phyloP scores from a whole-genome alignment of 768 basidiomycete genomes.

The Lactarius trivialis region DNA sequence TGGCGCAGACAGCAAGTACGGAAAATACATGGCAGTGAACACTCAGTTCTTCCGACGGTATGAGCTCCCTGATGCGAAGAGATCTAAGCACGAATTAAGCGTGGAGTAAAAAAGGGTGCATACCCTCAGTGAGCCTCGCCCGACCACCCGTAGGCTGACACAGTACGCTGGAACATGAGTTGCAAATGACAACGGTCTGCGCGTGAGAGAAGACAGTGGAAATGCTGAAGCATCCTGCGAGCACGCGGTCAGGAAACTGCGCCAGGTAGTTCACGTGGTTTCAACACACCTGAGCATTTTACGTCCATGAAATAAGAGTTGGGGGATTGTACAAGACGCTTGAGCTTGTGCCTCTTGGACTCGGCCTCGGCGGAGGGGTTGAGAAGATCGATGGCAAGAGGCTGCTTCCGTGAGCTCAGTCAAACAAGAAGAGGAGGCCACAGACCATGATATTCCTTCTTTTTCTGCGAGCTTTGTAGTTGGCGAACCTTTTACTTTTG shows the following conservation, averaged over 20 bases:
- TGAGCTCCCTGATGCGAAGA: slow-evolving; percentile 65
- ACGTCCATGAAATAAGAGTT: slow-evolving; percentile 99
- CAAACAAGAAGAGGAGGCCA: not conserved
- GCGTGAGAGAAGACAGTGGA: slow-evolving; percentile 99
- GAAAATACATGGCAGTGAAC: slow-evolving; percentile 21
- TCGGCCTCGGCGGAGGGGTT: slow-evolving; percentile 88
- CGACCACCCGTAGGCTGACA: slow-evolving; percentile 99
- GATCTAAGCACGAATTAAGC: slow-evolving; percentile 14
- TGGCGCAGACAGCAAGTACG: slow-evolving; percentile 24
- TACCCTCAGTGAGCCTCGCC: slow-evolving; percentile 96
- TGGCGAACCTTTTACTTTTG: slow-evolving; percentile 9
- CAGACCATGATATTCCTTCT: slow-evolving; percentile 16
- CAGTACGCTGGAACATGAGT: slow-evolving; percentile 85
- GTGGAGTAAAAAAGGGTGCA: slow-evolving; percentile 28
- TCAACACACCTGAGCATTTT: slow-evolving; percentile 84
- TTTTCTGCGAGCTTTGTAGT: slow-evolving; percentile 2
- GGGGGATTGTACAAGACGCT: slow-evolving; percentile 96
- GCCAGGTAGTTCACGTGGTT: not conserved
- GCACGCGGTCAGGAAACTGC: not conserved
- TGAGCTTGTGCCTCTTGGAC: slow-evolving; percentile 94
- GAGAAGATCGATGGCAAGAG: slow-evolving; percentile 96
- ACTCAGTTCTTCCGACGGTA: slow-evolving; percentile 92
- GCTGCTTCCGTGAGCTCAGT: slow-evolving; percentile 37
- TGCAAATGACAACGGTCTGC: slow-evolving; percentile 93
- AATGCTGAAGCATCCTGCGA: slow-evolving; percentile 84